Percentiles rank a stretch among this genome's conserved stretches.
Conservation (phyloP, 768 basidiomycete genomes). For the Boletus tomentosulus region DNA sequence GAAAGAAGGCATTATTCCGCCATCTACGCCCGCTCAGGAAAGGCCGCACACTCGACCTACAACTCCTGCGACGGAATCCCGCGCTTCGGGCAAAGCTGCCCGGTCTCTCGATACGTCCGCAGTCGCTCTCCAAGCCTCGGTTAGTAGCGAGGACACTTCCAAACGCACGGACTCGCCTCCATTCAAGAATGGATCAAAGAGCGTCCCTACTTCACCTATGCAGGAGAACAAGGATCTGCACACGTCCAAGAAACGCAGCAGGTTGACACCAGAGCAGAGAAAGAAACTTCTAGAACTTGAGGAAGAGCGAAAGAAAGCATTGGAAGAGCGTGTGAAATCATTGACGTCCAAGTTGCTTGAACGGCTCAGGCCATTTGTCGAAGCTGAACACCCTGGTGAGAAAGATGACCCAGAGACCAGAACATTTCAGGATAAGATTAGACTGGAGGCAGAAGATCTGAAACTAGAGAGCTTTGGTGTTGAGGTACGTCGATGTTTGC, state of each 20-base stretch:
- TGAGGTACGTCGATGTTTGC: constrained; percentile 53
- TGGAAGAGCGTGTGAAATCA: constrained; percentile 71
- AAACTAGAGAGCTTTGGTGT: constrained; percentile 98
- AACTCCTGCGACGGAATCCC: constrained; percentile 12
- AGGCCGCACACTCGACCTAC: constrained; percentile 13
- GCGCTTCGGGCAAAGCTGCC: constrained; percentile 4
- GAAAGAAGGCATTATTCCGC: constrained; percentile 49
- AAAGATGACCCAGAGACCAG: constrained; percentile 80
- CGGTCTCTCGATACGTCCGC: constrained; percentile 13
- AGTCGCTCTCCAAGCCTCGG: constrained; percentile 16
- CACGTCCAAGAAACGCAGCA: constrained; percentile 36
- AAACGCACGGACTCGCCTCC: constrained; percentile 18
- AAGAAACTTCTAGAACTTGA: constrained; percentile 83
- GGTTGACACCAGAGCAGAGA: constrained; percentile 77
- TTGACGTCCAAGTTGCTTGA: constrained; percentile 80
- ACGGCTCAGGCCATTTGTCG: constrained; percentile 84
- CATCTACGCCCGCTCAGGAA: constrained; percentile 15
- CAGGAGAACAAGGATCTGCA: constrained; percentile 39
- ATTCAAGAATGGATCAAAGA: constrained; percentile 19
- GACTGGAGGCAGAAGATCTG: constrained; percentile 85
- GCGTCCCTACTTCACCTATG: constrained; percentile 20
- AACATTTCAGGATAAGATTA: constrained; percentile 73
- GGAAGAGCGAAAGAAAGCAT: constrained; percentile 69
- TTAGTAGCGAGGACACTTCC: constrained; percentile 16
- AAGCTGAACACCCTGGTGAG: constrained; percentile 79